Evolutionary conservation across 2,329 filamentous ascomycete species (phyloP).

Genomic region (Fusarium vanettenii): DNA sequence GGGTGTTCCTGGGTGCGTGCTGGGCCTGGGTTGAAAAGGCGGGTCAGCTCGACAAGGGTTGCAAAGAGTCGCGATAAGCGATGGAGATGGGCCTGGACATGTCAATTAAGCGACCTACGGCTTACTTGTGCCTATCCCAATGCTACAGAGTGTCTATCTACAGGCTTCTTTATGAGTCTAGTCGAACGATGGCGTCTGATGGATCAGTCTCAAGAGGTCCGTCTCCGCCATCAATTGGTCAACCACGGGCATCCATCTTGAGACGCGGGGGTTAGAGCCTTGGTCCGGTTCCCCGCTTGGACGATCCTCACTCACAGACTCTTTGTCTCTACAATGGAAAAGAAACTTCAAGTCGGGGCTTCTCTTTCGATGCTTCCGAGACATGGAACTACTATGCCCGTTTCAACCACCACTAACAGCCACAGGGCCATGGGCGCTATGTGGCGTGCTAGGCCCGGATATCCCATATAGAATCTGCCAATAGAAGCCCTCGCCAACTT

Average conservation of each 20-base stretch:
- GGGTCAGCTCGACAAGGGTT: slow-evolving; percentile 13
- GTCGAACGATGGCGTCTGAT: background rate
- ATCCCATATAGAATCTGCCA: background rate
- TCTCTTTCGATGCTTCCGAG: background rate
- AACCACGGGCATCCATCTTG: background rate
- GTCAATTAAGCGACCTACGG: slow-evolving; percentile 15
- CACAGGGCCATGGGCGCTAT: background rate
- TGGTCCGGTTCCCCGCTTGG: background rate
- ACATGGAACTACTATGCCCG: background rate
- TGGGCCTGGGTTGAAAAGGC: background rate
- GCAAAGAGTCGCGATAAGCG: slow-evolving; percentile 23
- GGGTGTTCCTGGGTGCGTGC: slow-evolving; percentile 2
- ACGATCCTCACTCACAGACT: background rate
- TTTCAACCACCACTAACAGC: background rate
- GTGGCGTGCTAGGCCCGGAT: background rate
- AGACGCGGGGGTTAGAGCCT: background rate
- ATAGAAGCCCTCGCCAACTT: background rate
- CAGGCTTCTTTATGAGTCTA: slow-evolving; percentile 4
- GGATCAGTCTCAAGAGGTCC: background rate
- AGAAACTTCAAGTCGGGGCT: background rate
- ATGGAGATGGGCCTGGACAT: background rate
- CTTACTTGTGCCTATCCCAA: slow-evolving; percentile 1
- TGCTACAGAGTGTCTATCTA: background rate
- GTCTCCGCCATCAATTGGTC: background rate
- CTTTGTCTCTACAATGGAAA: background rate